Evolutionary conservation across 345 rosid genomes (phyloP), one percentile per base, ranked within the genome.

Genomic region (Theobroma cacao): DNA sequence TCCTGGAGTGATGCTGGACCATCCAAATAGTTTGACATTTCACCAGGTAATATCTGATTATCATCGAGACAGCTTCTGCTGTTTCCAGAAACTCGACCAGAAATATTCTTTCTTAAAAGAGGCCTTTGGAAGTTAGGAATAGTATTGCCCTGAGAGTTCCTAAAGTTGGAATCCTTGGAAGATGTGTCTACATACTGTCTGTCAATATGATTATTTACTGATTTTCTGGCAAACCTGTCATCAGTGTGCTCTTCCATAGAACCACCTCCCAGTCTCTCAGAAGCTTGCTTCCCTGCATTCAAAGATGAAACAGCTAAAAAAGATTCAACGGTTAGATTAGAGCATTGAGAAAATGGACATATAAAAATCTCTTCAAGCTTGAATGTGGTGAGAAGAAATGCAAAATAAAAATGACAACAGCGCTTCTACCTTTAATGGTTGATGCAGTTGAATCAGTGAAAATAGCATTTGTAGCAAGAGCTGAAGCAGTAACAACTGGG

Each of bases 41-140:
- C 97, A 52, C 97, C 97, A 80, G 89, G 78, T 48, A 88, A 87
- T 72, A 94, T 80, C 83, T 91, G 98, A 80, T 88, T 90, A 74
- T 92, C 99, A 80, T 96, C 98, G 72, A 96, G 93, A 86, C 93
- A 92, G 83, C 88, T 87, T 77, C 92, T 92, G 89, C 95, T 89
- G 75, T 89, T 88, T 36, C 92, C 91, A 43, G 99, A 88, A 85
- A 87, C 87, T 77, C 98, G 87, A 74, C 90, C 90, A 80, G 89
- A 88, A 33, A 74, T 87, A 85, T 89, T 84, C 87, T 94, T 96
- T 84, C 98, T 89, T 82, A 89, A 78, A 78, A 96, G 95, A 20
- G 99, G 99, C 87, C 91, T 90, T 83, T 94, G 99, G 88, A 96
- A 96, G 87, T 94, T 94, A 68, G 99, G 99, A 84, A 96, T 83